These are phyloP conservation scores for Jasminum sambac DNA, from an alignment of 257 asterid species.

Conservation along the genomic window DNA sequence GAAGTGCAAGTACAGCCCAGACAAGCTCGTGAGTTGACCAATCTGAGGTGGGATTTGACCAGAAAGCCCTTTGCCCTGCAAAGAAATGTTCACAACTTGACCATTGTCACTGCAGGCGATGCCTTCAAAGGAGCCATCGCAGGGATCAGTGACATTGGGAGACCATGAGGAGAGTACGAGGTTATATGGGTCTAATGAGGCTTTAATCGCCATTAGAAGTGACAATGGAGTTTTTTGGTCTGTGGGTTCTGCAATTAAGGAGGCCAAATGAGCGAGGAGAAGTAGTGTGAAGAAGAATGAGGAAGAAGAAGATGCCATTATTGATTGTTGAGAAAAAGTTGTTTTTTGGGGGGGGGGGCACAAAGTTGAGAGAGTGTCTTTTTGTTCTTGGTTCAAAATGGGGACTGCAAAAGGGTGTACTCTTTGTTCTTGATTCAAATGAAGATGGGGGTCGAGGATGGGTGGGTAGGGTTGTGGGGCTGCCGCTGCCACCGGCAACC, in stretches of 20 bases:
- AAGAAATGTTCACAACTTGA: slow-evolving; percentile 77
- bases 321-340: slow-evolving; percentile 26
- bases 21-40: slow-evolving; percentile 65
- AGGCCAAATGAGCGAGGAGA: slow-evolving; percentile 26
- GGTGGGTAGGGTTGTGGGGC: background rate
- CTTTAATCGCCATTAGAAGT: slow-evolving; percentile 62
- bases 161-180: slow-evolving; percentile 79
- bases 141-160: slow-evolving; percentile 54
- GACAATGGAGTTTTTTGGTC: slow-evolving; percentile 34
- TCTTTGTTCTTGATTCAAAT: slow-evolving; percentile 21
- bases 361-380: slow-evolving; percentile 21
- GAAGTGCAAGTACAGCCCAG: slow-evolving; percentile 93
- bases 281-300: slow-evolving; percentile 29
- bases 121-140: slow-evolving; percentile 72
- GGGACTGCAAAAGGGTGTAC: slow-evolving; percentile 14
- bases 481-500: background rate
- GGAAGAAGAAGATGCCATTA: slow-evolving; percentile 40
- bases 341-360: too few relatives aligned
- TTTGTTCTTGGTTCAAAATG: slow-evolving; percentile 25
- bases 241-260: slow-evolving; percentile 25
- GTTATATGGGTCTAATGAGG: slow-evolving; percentile 74
- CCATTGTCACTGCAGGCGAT: slow-evolving; percentile 73
- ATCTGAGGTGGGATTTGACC: slow-evolving; percentile 88
- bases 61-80: slow-evolving; percentile 83
- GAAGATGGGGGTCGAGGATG: too few relatives aligned